Evolutionary conservation across 371 early-diverging fungal species (phyloP), one percentile per base, ranked within the genome.

Genomic region (Basidiobolus meristosporus): DNA sequence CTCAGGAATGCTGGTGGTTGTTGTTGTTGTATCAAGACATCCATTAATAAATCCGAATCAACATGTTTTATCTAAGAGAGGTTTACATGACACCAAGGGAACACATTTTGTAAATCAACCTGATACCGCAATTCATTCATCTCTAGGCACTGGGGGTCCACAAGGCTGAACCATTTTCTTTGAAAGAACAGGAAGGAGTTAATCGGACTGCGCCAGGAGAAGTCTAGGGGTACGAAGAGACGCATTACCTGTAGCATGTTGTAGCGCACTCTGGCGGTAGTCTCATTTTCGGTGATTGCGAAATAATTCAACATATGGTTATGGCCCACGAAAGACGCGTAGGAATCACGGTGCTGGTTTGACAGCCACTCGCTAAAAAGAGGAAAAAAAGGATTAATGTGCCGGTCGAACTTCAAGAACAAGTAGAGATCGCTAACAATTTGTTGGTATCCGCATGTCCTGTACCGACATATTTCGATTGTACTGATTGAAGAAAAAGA

Each of bases 371-470:
- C 84, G 52, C 84, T 87, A 57, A 14, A 30, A 42, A 40, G 38
- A 19, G 31, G 23, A 16, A n/a, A 41, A 17, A 28, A 19, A 26
- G 18, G 34, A 19, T 15, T 18, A 0, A 22, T 38, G 20, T 7
- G 6, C 7, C 14, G 6, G 18, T 28, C 2, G 15, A 17, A 35
- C 28, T 31, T 17, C 12, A 41, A 35, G 16, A 16, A 31, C 14
- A 31, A 17, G 33, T 31, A 7, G 36, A 41, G 10, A 29, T 12
- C 11, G 52, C 63, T 64, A 70, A 83, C 85, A 70, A 68, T 63
- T 80, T 81, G 43, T 68, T 77, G 22, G 86, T 90, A 49, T 86
- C 90, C n/a, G 90, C 86, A 51, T 90, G 85, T 37, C 90, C 90
- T 20, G 87, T 87, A 20, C 90, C 90, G 31, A 82, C 77, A 53